Percentiles rank a stretch among this genome's conserved stretches.
Conservation (phyloP, 2,329 filamentous ascomycete genomes). For the Emmonsia crescens region DNA sequence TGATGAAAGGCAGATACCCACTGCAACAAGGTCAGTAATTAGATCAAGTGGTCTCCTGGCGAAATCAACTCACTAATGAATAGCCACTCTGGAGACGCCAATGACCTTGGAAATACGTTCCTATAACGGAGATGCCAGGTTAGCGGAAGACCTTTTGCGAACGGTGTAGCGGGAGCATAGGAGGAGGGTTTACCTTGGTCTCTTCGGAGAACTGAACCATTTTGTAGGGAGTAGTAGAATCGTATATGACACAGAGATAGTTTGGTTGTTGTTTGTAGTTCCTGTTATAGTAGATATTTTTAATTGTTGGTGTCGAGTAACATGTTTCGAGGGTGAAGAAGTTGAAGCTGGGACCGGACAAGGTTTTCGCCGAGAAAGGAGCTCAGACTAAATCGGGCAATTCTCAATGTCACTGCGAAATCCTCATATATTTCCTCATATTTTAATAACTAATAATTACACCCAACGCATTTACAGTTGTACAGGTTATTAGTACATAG, state of each 20-base stretch:
- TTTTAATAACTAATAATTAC: background rate
- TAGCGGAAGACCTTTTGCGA: background rate
- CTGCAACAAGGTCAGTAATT: slow-evolving; percentile 36
- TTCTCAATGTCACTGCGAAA: background rate
- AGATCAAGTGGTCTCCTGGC: slow-evolving; percentile 24
- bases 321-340: background rate
- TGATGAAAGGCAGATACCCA: slow-evolving; percentile 90
- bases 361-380: background rate
- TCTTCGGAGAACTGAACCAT: slow-evolving; percentile 76
- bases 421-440: background rate
- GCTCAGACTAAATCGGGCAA: background rate
- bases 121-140: slow-evolving; percentile 37
- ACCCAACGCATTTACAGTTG: background rate
- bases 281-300: background rate
- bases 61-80: slow-evolving; percentile 72
- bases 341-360: background rate
- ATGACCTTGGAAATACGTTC: slow-evolving; percentile 97
- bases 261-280: background rate
- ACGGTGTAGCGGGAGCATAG: slow-evolving; percentile 5
- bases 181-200: slow-evolving; percentile 59
- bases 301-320: background rate
- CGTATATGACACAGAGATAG: background rate
- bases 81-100: slow-evolving; percentile 81
- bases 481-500: background rate
- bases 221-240: slow-evolving; percentile 9